Evolutionary conservation across 768 basidiomycete genomes (phyloP).

Genomic region (Phaffia australis): DNA sequence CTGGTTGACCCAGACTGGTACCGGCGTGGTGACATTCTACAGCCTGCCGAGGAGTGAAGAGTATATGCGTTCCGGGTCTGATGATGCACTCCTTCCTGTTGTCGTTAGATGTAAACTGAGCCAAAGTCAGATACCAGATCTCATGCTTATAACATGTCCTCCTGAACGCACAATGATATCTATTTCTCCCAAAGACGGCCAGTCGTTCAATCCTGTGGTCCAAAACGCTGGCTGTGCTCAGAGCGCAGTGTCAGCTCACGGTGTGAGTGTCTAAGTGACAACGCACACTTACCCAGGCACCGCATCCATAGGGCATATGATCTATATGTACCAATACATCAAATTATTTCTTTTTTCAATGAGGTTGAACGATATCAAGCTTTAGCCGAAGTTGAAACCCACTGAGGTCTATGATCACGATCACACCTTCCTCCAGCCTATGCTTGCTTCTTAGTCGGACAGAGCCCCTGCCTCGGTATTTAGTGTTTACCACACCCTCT

Average conservation of each 20-base stretch:
- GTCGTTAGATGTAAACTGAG: not conserved
- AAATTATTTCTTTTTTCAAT: too few species aligned
- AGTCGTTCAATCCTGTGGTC: slow-evolving; percentile 5
- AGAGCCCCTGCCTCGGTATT: slow-evolving; percentile 2
- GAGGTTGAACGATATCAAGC: too few species aligned
- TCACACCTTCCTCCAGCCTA: not conserved
- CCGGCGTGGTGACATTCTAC: slow-evolving; percentile 1
- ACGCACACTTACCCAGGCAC: not conserved
- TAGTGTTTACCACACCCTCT: not conserved
- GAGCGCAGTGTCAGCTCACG: not conserved
- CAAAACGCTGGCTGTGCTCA: not conserved
- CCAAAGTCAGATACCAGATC: not conserved
- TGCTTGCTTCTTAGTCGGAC: slow-evolving; percentile 10
- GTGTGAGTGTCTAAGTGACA: not conserved
- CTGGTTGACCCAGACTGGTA: not conserved
- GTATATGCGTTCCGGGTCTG: slow-evolving; percentile 8
- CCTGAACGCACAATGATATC: slow-evolving; percentile 11
- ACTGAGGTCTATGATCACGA: slow-evolving; percentile 7
- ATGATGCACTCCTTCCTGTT: slow-evolving; percentile 15
- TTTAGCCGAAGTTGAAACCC: too few species aligned
- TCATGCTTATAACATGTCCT: not conserved
- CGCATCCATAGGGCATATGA: slow-evolving; percentile 15
- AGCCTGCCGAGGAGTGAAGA: slow-evolving; percentile 12
- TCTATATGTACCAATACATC: too few species aligned
- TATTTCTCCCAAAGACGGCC: slow-evolving; percentile 12